Percentiles rank a stretch among this genome's conserved stretches.
These are phyloP conservation scores for Mercurialis annua DNA, from an alignment of 345 rosid species.

Conservation along the genomic window DNA sequence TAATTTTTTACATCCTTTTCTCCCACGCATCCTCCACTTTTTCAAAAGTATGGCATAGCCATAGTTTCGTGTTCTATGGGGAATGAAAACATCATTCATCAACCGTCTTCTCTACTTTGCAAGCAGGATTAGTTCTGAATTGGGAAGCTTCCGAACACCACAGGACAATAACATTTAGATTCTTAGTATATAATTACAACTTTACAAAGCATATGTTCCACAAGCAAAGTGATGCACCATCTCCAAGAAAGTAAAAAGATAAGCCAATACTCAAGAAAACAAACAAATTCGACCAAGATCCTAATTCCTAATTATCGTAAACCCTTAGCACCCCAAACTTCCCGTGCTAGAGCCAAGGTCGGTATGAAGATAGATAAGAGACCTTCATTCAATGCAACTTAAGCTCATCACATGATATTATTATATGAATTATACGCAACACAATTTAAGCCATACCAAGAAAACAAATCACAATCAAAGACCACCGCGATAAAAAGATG, in stretches of 20 bases:
- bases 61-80: not conserved
- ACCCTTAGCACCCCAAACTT: not conserved
- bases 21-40: no score
- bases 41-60: no score
- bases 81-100: not conserved
- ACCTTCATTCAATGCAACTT: not conserved
- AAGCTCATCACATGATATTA: not conserved
- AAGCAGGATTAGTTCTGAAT: not conserved
- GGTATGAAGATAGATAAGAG: not conserved
- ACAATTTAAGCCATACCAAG: not conserved
- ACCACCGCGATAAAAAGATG: constrained; percentile 2
- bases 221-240: not conserved
- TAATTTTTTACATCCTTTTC: no score
- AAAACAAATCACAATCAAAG: constrained; percentile 2
- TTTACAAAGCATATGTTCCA: constrained; percentile 1
- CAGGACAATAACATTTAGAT: not conserved
- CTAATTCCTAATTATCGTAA: not conserved
- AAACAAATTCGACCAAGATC: not conserved
- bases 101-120: not conserved
- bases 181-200: not conserved
- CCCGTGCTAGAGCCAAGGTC: not conserved
- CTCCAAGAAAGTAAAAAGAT: not conserved
- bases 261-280: not conserved
- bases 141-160: not conserved
- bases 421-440: not conserved